phyloP scores from a whole-genome alignment of 208 protist species.

The Acanthamoeba sp. region DNA sequence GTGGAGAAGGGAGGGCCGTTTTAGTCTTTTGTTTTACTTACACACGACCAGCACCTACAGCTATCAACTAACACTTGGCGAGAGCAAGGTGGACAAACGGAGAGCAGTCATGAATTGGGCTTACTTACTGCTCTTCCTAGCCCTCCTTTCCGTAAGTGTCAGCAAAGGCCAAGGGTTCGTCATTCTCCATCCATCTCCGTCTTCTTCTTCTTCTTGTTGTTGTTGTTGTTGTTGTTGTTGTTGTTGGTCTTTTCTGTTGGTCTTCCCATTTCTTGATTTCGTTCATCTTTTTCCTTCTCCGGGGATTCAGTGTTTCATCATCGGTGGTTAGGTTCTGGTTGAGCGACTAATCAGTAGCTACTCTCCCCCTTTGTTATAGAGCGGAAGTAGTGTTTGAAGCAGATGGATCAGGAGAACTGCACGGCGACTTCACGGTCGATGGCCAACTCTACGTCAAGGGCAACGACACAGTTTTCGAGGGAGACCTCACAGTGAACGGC shows the following conservation, averaged over 20 bases:
- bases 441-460: background rate
- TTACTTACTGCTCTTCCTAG: slow-evolving; percentile 65
- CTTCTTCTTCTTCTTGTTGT: background rate
- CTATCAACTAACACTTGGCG: slow-evolving; percentile 7
- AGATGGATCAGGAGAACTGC: slow-evolving; percentile 56
- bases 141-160: slow-evolving; percentile 64
- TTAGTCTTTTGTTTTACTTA: slow-evolving; percentile 44
- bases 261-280: background rate
- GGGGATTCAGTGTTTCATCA: too few species aligned
- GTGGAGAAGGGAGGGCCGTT: background rate
- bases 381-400: slow-evolving; percentile 61
- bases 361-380: slow-evolving; percentile 10
- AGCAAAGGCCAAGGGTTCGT: background rate
- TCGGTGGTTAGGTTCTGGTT: too few species aligned
- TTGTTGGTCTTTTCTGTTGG: background rate
- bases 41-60: slow-evolving; percentile 57
- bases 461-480: background rate
- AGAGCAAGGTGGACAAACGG: background rate
- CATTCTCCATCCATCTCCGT: background rate
- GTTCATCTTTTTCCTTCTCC: background rate
- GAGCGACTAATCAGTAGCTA: too few species aligned
- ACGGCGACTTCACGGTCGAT: slow-evolving; percentile 28
- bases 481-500: background rate
- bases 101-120: slow-evolving; percentile 56
- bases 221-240: background rate